Evolutionary conservation across 345 rosid species (phyloP).

Genomic region (rapeseed (Brassica napus)): Da-Ae NC_063440.1:2623501-2624000

Average conservation of each 20-base stretch:
- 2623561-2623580: no score
- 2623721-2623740: not conserved
- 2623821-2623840: constrained; percentile 31
- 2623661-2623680: no score
- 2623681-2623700: no score
- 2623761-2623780: not conserved
- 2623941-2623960: not conserved
- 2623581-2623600: no score
- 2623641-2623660: no score
- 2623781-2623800: constrained; percentile 15
- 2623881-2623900: constrained; percentile 1
- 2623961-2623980: constrained; percentile 43
- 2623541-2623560: no score
- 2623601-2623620: no score
- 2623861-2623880: constrained; percentile 34
- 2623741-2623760: not conserved
- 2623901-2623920: constrained; percentile 22
- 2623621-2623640: no score
- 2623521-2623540: no score
- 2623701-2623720: not conserved
- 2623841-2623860: constrained; percentile 27
- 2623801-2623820: constrained; percentile 11
- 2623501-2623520: no score
- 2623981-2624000: constrained; percentile 82
- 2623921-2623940: not conserved